Evolutionary conservation across 1,284 basidiomycete species (phyloP), one percentile per base, ranked within the genome.

Genomic region (Ustilago curta): DNA sequence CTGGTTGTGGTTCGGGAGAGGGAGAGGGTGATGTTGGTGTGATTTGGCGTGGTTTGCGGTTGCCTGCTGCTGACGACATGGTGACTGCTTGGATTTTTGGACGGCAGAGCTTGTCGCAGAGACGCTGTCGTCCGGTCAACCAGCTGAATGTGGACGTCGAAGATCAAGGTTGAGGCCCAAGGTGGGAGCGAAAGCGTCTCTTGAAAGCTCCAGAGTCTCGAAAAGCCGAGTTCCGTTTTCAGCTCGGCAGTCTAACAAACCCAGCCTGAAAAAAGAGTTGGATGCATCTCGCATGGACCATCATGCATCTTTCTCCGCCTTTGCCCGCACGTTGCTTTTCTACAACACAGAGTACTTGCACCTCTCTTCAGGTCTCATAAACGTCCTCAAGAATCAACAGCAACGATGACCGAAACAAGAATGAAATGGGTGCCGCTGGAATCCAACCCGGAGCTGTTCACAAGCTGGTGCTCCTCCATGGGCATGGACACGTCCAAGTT

Each of bases 391-490:
- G 18, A 8, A n/a, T 0, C 44, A 23, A 5, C 23, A 35, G 4
- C 45, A 14, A 49, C 29, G 16, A 52, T 50, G 35, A 32, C 60
- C 47, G 39, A 54, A 18, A 44, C 57, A n/a, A 58, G 48, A 14
- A 51, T 59, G 27, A 74, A 56, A 57, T 85, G 84, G 84, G 80
- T 85, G 1, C 84, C 84, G 12, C 70, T 85, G 42, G 84, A 85
- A 55, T 81, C 83, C 29, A 84, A 85, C 55, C 84, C 84, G 4
- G 84, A 83, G 50, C 75, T 84, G 40, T 84, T 84, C 67, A 78
- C 68, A 37, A 49, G 48, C 32, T 84, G 82, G 82, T 76, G 77
- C 47, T 43, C 60, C 4, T 58, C 49, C 14, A 75, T 84, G 58
- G 83, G 83, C 39, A 59, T 84, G 31, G 76, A 83, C 55, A 77